phyloP scores from a whole-genome alignment of 2,329 filamentous ascomycete genomes.

The Microsporum ferrugineum region DNA sequence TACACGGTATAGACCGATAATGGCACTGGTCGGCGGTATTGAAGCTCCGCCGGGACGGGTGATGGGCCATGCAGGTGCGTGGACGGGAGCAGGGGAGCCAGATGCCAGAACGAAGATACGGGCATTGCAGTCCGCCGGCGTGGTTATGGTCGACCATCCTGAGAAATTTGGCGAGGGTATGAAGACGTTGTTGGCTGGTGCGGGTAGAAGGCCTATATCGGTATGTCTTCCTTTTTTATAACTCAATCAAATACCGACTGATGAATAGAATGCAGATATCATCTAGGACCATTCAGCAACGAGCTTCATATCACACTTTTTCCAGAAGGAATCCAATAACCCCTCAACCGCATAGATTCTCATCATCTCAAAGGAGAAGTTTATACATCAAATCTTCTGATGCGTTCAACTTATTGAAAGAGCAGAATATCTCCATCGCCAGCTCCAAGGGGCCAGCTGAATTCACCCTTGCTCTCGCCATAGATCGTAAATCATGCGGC shows the following conservation, averaged over 20 bases:
- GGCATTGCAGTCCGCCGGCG: conserved; percentile 54
- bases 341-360: background rate
- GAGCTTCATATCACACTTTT: conserved; percentile 44
- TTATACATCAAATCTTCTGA: conserved; percentile 47
- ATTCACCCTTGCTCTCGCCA: conserved; percentile 50
- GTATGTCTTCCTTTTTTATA: background rate
- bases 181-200: conserved; percentile 45
- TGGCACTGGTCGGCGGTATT: conserved; percentile 58
- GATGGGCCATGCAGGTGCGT: conserved; percentile 73
- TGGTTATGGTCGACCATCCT: conserved; percentile 61
- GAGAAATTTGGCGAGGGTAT: conserved; percentile 61
- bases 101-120: conserved; percentile 54
- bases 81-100: conserved; percentile 55
- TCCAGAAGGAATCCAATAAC: conserved; percentile 11
- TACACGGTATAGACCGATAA: conserved; percentile 48
- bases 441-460: conserved; percentile 29
- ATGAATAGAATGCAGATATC: conserved; percentile 12
- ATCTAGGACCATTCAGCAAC: conserved; percentile 29
- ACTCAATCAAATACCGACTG: conserved; percentile 5
- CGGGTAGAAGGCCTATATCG: conserved; percentile 20
- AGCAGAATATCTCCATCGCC: conserved; percentile 38
- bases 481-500: conserved; percentile 51
- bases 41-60: conserved; percentile 52
- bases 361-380: conserved; percentile 34
- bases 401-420: conserved; percentile 45